Evolutionary conservation across 169 alveolate species (phyloP), one percentile per base, ranked within the genome.

Genomic region (Plasmodium coatneyi): DNA sequence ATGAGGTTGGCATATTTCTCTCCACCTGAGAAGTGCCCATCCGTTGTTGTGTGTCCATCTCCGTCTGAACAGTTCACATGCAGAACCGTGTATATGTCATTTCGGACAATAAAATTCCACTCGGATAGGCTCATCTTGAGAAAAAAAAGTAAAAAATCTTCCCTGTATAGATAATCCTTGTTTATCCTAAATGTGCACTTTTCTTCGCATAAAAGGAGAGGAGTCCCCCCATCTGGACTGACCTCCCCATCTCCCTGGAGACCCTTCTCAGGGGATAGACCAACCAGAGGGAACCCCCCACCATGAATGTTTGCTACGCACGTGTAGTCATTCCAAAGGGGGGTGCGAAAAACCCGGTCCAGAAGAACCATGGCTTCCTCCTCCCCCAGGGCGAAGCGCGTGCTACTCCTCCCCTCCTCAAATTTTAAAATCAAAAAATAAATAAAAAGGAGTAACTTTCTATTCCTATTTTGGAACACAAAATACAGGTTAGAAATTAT

Each of bases 341-440:
- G 76, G 36, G 36, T 66, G 22, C 76, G 32, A 49, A 70, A 74
- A 52, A 86, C 22, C 16, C 82, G 36, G 22, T 72, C 12, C 25
- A 86, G 76, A 30, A 74, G 66, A 74, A 74, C 34, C 52, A 74
- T 86, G 41, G 80, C 93, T 76, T 86, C 87, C 32, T 71, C 41
- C 43, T 83, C 72, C 72, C 3, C 84, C 60, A 84, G 56, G 36
- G 28, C 19, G 25, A n/a, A 46, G 56, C 16, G 10, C n/a, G 28
- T 32, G 28, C 12, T 28, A 82, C 71, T 41, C 14, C 43, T 41
- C 14, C 39, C 78, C 30, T 9, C 22, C 56, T n/a, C 66, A 25
- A 25, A 89, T 60, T 89, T 89, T 78, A 89, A 41, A 79, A 89
- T 89, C 32, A 89, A 12, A 3, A 39, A 79, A 79, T 89, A 89